Conservation (phyloP, 2,329 filamentous ascomycete species). For the Penicillium sp. region DNA sequence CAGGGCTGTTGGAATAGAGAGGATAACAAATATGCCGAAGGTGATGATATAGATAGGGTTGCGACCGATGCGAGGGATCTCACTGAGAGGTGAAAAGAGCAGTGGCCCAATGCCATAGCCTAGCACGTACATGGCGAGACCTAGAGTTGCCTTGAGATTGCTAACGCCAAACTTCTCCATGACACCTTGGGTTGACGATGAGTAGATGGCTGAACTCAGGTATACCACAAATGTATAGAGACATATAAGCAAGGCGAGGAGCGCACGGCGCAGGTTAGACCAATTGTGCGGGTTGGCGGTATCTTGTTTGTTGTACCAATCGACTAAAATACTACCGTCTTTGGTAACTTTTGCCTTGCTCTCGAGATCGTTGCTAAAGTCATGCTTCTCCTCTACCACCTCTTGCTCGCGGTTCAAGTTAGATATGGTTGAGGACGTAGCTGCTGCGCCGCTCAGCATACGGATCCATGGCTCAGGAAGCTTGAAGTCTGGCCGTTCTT, state of each 20-base stretch:
- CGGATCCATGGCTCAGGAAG: background rate
- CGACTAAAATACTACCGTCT: conserved; percentile 32
- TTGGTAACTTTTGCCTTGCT: conserved; percentile 24
- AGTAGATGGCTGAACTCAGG: conserved; percentile 29
- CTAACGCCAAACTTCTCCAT: conserved; percentile 6
- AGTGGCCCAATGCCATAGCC: conserved; percentile 59
- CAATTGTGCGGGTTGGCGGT: conserved; percentile 25
- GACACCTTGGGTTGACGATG: background rate
- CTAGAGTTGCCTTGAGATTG: conserved; percentile 23
- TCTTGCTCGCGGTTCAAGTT: background rate
- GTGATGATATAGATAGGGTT: conserved; percentile 64
- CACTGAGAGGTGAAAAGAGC: conserved; percentile 61
- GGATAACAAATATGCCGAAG: conserved; percentile 63
- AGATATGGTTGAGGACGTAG: background rate
- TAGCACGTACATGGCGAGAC: conserved; percentile 29
- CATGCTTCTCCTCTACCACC: background rate
- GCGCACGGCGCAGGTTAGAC: conserved; percentile 11
- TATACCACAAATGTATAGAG: conserved; percentile 38
- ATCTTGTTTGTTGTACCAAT: conserved; percentile 30
- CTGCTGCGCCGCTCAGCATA: background rate
- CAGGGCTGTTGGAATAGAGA: conserved; percentile 62
- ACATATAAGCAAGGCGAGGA: conserved; percentile 19
- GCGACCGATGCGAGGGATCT: conserved; percentile 63
- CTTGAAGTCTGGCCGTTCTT: conserved; percentile 33
- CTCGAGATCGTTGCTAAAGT: background rate